Evolutionary conservation across 2,329 filamentous ascomycete species (phyloP), one percentile per base, ranked within the genome.

Genomic region (Paraconiothyrium sp.): DNA sequence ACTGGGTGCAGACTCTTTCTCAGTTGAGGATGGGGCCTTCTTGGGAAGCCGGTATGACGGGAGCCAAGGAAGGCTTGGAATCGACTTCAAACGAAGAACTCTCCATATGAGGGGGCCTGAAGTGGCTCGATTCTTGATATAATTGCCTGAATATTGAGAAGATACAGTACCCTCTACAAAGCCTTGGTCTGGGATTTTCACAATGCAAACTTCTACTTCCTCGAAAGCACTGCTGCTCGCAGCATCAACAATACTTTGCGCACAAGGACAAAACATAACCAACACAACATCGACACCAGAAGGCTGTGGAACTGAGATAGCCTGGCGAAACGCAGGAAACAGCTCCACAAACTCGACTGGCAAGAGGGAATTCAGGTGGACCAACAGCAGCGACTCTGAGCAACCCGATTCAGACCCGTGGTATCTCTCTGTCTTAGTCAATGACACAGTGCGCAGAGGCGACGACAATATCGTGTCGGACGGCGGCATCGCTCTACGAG

Each of bases 181-280:
- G 11, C 20, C 11, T 24, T 20, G 20, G 43, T 24, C 10, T 24
- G 7, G 20, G 10, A 7, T 20, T 9, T 24, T 13, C 5, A 52
- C 24, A 6, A 52, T 52, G 49, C 20, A 34, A 8, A 37, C n/a
- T 5, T 52, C n/a, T 24, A 4, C 2, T 39, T 16, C 32, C 16
- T 27, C 34, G 1, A 52, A 3, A 16, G 22, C 20, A 16, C 13
- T 52, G n/a, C n/a, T 52, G 34, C n/a, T 37, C 49, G 20, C 32
- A 50, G 48, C 30, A 14, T 52, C 49, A 24, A 39, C 49, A 1
- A 16, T 52, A 20, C 34, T 52, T 20, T 24, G 34, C 2, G 20
- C 49, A 8, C 49, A 52, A 11, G 49, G 34, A 24, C 49, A 52
- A 22, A 52, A 41, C 49, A 22, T 16, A 11, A 52, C 32, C 7